Base-by-base conservation (phyloP, 805 yeast genomes). In the Saccharomyces kudriavzevii region DNA sequence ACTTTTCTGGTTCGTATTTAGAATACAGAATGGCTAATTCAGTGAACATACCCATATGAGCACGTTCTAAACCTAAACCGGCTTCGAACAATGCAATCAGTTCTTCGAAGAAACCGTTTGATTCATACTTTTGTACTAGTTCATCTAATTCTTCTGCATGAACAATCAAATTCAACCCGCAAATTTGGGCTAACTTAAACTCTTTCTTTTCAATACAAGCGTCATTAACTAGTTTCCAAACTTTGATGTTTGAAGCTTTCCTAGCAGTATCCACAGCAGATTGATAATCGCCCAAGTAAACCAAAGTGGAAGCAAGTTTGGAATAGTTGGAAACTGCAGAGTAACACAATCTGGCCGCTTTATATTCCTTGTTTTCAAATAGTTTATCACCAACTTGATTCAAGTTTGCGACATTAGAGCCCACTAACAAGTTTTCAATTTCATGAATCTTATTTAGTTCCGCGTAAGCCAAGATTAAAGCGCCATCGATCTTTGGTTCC, bases 41-140 rank as follows among this genome's bases (percentile, higher is more conserved):
- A 10, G 99, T 94, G 71, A 94, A 94, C 97, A 94, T 92, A 63
- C 98, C 99, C 99, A 94, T 94, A 70, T 94, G 99, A 40, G 99
- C 99, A 71, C 99, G 87, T 77, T 94, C 99, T 62, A 94, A 79
- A 45, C 96, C 95, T 56, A 94, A 79, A 60, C 98, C 98, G 64
- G 90, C 92, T 73, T 94, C 99, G 65, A 94, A 89, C 65, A 94
- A 80, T 17, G 97, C 82, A 58, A 92, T 88, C 60, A 94, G 78
- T 76, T 94, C 96, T 60, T 84, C 87, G 74, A 91, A 91, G 73
- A 89, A 89, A 47, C 99, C 99, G 60, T 85, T 82, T 68, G 80
- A 77, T 74, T 94, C 97, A 70, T 94, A 94, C 60, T 85, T 87
- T 58, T 76, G 77, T 47, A 92, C 97, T 59, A 94, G 78, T 67